Percentiles rank a stretch among this genome's conserved stretches.
These are phyloP conservation scores for Erythrobasidium hasegawianum DNA, from an alignment of 1,284 basidiomycete species.

Conservation along the genomic window DNA sequence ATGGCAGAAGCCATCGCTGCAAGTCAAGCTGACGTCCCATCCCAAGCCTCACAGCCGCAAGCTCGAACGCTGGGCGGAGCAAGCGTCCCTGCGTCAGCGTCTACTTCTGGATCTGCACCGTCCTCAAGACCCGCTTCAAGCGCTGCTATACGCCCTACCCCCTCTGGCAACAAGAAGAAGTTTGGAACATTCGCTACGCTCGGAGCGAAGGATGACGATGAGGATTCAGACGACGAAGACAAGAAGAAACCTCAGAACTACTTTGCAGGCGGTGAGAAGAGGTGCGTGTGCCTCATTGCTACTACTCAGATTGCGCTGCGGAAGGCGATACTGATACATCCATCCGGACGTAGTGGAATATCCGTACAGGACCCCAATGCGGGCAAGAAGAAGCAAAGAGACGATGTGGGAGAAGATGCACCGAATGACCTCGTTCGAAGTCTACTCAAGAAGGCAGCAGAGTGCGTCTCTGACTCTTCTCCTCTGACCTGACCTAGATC, in stretches of 20 bases:
- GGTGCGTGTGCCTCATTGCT: slow-evolving; percentile 54
- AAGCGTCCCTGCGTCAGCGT: slow-evolving; percentile 38
- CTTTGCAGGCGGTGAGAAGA: slow-evolving; percentile 83
- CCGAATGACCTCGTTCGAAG: slow-evolving; percentile 64
- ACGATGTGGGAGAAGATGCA: slow-evolving; percentile 57
- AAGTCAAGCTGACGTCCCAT: slow-evolving; percentile 21
- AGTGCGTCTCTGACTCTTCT: slow-evolving; percentile 56
- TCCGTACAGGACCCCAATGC: slow-evolving; percentile 75
- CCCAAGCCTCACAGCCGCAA: slow-evolving; percentile 33
- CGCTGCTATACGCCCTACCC: slow-evolving; percentile 20
- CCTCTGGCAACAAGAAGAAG: slow-evolving; percentile 1
- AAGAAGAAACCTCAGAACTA: slow-evolving; percentile 58
- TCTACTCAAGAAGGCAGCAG: slow-evolving; percentile 73
- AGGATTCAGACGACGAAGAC: slow-evolving; percentile 53
- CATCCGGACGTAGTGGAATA: slow-evolving; percentile 63
- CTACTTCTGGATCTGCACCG: background rate
- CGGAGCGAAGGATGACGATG: slow-evolving; percentile 51
- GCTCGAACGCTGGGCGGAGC: slow-evolving; percentile 49
- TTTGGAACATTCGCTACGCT: slow-evolving; percentile 18
- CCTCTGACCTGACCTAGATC: background rate
- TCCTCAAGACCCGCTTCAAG: slow-evolving; percentile 30
- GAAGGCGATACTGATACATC: too few species aligned
- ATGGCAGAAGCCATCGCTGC: background rate
- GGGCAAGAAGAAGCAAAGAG: slow-evolving; percentile 50
- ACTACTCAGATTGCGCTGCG: background rate